phyloP scores from a whole-genome alignment of 257 asterid genomes.

The Nicotiana attenuata region DNA sequence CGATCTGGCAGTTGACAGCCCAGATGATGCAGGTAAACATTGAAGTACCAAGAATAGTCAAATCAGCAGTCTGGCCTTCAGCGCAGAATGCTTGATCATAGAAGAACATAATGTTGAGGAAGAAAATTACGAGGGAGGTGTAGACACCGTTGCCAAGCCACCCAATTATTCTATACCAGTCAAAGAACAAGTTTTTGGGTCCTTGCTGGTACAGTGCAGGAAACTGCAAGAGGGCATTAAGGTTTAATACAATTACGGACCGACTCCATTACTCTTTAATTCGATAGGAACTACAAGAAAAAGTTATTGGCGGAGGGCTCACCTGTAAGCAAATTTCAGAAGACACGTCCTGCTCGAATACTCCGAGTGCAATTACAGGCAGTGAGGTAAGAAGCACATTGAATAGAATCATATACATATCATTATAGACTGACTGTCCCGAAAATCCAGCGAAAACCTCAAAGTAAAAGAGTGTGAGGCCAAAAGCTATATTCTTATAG shows the following conservation, averaged over 20 bases:
- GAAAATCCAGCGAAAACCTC: constrained; percentile 96
- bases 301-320: constrained; percentile 16
- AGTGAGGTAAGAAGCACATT: constrained; percentile 91
- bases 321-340: constrained; percentile 98
- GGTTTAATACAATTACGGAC: background rate
- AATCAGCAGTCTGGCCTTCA: constrained; percentile 81
- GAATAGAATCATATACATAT: constrained; percentile 92
- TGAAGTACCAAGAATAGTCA: constrained; percentile 75
- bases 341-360: constrained; percentile 91
- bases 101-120: constrained; percentile 65
- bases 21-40: constrained; percentile 94
- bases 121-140: constrained; percentile 66
- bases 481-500: constrained; percentile 97
- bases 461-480: constrained; percentile 91
- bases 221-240: constrained; percentile 44
- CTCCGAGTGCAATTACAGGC: constrained; percentile 97
- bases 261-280: background rate
- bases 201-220: constrained; percentile 99
- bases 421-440: constrained; percentile 86
- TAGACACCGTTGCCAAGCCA: constrained; percentile 97
- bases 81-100: constrained; percentile 74
- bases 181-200: constrained; percentile 76
- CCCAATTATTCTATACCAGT: constrained; percentile 82
- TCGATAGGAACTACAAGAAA: background rate
- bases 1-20: constrained; percentile 88